A percentile compares a stretch with the other conserved stretches of the same genome.
These are phyloP conservation scores for Kwoniella heveanensis DNA, from an alignment of 768 basidiomycete species.

Conservation along the genomic window DNA sequence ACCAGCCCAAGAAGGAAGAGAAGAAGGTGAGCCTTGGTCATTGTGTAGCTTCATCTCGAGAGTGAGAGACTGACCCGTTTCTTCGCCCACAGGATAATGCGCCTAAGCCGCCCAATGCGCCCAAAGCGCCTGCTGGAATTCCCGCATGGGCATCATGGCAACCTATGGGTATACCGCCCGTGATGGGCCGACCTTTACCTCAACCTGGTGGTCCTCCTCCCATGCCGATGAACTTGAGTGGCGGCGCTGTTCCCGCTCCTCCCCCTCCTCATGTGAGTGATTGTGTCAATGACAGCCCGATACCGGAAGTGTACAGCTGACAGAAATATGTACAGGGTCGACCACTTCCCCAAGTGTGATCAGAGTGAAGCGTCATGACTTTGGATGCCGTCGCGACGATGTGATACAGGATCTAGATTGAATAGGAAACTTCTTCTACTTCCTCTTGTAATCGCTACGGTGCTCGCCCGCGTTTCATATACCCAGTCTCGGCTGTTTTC, in stretches of 20 bases:
- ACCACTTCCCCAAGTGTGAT: slow-evolving; percentile 29
- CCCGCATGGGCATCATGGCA: slow-evolving; percentile 43
- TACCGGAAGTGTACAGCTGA: too few species aligned
- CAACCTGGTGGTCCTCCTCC: slow-evolving; percentile 34
- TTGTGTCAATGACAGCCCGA: neutral
- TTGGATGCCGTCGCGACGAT: neutral
- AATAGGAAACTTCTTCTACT: neutral
- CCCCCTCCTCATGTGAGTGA: slow-evolving; percentile 25
- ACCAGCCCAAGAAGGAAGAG: slow-evolving; percentile 28
- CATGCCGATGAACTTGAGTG: slow-evolving; percentile 25
- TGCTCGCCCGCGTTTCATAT: neutral
- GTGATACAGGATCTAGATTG: neutral
- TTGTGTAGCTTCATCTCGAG: too few species aligned
- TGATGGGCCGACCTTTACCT: slow-evolving; percentile 35
- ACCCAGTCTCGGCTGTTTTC: neutral
- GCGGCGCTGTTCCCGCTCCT: slow-evolving; percentile 29
- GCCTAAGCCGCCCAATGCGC: neutral
- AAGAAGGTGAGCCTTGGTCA: slow-evolving; percentile 43
- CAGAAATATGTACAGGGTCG: slow-evolving; percentile 15
- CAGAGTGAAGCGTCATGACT: neutral
- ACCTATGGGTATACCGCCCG: slow-evolving; percentile 34
- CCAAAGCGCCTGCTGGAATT: slow-evolving; percentile 33
- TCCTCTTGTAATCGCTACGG: too few species aligned
- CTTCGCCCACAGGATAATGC: neutral
- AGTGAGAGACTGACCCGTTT: too few species aligned